Evolutionary conservation across 192 early-diverging fungal species (phyloP), one percentile per base, ranked within the genome.

Genomic region (Coemansia sp.): DNA sequence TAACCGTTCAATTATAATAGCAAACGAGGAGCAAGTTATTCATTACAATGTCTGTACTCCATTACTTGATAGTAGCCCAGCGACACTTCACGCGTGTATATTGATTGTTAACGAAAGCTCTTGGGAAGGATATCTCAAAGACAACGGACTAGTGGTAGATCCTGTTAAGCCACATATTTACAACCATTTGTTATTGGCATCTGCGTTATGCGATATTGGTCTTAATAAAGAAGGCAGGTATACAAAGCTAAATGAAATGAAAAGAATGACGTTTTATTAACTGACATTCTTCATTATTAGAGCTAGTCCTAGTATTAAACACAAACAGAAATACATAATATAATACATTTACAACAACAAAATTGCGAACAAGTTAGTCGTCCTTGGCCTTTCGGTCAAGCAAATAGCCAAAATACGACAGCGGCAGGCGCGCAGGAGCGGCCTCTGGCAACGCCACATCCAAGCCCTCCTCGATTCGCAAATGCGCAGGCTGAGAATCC

Each of bases 371-470:
- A 27, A 12, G 48, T 55, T 36, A 53, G 22, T 51, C 19, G 36
- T 17, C 27, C 27, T 20, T 31, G 22, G 39, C n/a, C 17, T 29
- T 51, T 65, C 61, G 34, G 11, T 61, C 51, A 8, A 76, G 50
- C 40, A 74, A 40, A 8, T 69, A 74, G 1, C 64, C 71, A 70
- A 78, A 78, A 45, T 78, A 69, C 17, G 76, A 78, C 3, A 70
- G 62, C 12, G 76, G 71, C 27, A 74, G 44, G 8, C 46, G 45
- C 9, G 46, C 53, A 3, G 70, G 67, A 12, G 75, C 62, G 2
- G 20, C 5, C 19, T 61, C 51, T 13, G 51, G 24, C 51, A 55
- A 13, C 4, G 51, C 27, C 11, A 55, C 51, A 55, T 29, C 51
- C 51, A 55, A 1, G 12, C 24, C 27, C n/a, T 27, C 24, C 45